These are phyloP conservation scores for Metschnikowia rubicola DNA, from an alignment of 805 yeast genomes.

Conservation along the genomic window DNA sequence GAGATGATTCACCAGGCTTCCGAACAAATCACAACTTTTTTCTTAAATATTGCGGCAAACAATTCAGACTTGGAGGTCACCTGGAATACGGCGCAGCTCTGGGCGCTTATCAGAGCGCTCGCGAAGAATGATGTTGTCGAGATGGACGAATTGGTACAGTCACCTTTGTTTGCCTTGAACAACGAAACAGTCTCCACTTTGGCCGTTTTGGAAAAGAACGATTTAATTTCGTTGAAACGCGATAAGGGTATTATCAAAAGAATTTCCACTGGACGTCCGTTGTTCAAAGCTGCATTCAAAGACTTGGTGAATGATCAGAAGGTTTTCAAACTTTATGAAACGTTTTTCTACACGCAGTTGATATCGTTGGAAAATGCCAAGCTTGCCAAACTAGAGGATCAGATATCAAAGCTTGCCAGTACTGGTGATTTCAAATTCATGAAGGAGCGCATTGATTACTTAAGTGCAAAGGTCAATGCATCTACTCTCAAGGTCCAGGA, in stretches of 20 bases:
- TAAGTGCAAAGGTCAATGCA: conserved; percentile 62
- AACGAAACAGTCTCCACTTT: conserved; percentile 48
- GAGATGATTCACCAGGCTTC: conserved; percentile 84
- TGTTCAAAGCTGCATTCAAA: conserved; percentile 75
- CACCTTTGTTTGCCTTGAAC: conserved; percentile 57
- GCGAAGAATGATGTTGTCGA: conserved; percentile 45
- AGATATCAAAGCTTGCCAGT: conserved; percentile 55
- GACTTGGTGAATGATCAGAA: conserved; percentile 56
- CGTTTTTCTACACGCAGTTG: conserved; percentile 51
- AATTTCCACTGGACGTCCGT: conserved; percentile 78
- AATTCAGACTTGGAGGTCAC: conserved; percentile 35
- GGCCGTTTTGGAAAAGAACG: conserved; percentile 72
- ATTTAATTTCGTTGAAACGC: conserved; percentile 66
- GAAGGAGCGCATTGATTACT: conserved; percentile 59
- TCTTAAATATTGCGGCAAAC: conserved; percentile 33
- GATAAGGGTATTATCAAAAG: conserved; percentile 70
- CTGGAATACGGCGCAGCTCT: conserved; percentile 78
- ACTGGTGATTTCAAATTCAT: conserved; percentile 52
- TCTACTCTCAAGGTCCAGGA: conserved; percentile 45
- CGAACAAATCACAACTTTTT: conserved; percentile 83
- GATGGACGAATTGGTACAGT: conserved; percentile 50
- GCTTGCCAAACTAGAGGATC: conserved; percentile 66
- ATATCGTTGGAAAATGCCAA: conserved; percentile 59
- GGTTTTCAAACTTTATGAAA: conserved; percentile 60
- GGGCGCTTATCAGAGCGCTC: conserved; percentile 72